Conservation (phyloP, 1,139 yeast genomes). For the Lodderomyces theae region DNA sequence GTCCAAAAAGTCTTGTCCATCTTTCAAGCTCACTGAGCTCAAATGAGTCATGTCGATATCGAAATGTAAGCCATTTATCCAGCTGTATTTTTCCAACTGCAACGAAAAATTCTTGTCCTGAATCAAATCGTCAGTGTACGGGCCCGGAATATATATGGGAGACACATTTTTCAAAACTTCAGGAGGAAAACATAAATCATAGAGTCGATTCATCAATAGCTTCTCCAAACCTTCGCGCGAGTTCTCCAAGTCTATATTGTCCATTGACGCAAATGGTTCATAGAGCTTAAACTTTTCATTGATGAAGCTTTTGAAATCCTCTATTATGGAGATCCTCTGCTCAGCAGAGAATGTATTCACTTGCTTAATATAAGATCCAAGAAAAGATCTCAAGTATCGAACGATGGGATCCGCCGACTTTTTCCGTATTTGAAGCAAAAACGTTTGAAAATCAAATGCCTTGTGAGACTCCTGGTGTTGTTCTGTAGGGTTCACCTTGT, state of each 20-base stretch:
- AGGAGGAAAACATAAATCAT: slow-evolving; percentile 79
- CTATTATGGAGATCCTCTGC: slow-evolving; percentile 75
- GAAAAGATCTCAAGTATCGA: slow-evolving; percentile 75
- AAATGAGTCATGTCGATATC: slow-evolving; percentile 58
- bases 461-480: slow-evolving; percentile 43
- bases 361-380: slow-evolving; percentile 70
- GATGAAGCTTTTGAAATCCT: slow-evolving; percentile 72
- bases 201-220: slow-evolving; percentile 82
- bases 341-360: slow-evolving; percentile 60
- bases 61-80: slow-evolving; percentile 77
- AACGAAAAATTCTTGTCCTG: slow-evolving; percentile 56
- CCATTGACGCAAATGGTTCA: slow-evolving; percentile 75
- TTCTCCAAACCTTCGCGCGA: slow-evolving; percentile 92
- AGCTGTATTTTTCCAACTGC: slow-evolving; percentile 64
- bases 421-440: slow-evolving; percentile 66
- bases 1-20: slow-evolving; percentile 56
- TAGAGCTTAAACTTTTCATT: slow-evolving; percentile 59
- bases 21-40: slow-evolving; percentile 17
- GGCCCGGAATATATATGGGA: slow-evolving; percentile 40
- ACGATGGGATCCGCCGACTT: slow-evolving; percentile 88
- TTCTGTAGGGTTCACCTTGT: slow-evolving; percentile 23
- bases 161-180: slow-evolving; percentile 42
- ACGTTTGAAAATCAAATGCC: slow-evolving; percentile 80
- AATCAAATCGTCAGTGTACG: slow-evolving; percentile 49
- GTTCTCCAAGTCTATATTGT: slow-evolving; percentile 57